Evolutionary conservation across 495 filamentous ascomycete species (phyloP), one percentile per base, ranked within the genome.

Genomic region (Aspergillus bertholletiae): DNA sequence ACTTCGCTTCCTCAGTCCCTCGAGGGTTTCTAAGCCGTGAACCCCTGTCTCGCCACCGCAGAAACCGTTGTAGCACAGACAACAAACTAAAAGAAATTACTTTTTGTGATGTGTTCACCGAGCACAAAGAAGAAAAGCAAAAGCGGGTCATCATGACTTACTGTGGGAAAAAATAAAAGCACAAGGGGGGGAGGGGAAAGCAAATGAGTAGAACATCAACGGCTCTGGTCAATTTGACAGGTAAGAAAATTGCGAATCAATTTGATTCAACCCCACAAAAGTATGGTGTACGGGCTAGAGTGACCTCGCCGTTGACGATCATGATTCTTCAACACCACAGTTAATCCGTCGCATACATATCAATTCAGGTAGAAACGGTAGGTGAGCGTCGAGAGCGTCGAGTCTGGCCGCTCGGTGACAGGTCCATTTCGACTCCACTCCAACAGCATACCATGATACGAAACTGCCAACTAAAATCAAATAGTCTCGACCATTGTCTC

Each of bases 1-100:
- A 40, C 17, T n/a, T 27, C 46, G 35, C 9, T 35, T 28, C 18
- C 39, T 56, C 51, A 24, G 54, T 35, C 18, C 18, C 18, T 44
- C 46, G 27, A 50, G 40, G 54, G 26, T n/a, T 51, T n/a, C n/a
- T n/a, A n/a, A n/a, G 37, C 49, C 15, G 35, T 30, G 24, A 51
- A 41, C 21, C 24, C 50, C 23, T 18, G 21, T 45, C 21, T 32
- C 50, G 50, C 51, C 24, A 45, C 41, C 27, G 32, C 21, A 37
- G 26, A 57, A 55, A 48, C 58, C 58, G 54, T 57, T 61, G 54
- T 61, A 41, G 58, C 58, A 61, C 58, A 52, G 54, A 57, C 58
- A 32, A 17, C 15, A 46, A n/a, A 26, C 26, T 43, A 28, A 18
- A 35, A 48, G 24, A n/a, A 26, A 7, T 23, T 32, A n/a, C 26